A percentile compares a stretch with the other conserved stretches of the same genome.
Conservation (phyloP, 148 eudicot genomes). For the Camellia sinensis region DNA sequence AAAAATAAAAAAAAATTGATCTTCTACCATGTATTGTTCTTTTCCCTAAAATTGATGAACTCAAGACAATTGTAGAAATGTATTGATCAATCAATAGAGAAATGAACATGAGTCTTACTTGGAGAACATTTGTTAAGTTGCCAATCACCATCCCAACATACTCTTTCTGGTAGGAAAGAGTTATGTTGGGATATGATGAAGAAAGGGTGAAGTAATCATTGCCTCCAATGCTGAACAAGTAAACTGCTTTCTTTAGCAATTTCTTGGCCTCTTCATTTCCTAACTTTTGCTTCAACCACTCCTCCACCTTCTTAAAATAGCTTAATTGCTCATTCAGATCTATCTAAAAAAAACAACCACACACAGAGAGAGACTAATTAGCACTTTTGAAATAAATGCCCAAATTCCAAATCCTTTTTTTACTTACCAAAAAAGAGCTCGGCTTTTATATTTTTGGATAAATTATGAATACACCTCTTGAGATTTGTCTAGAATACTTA, state of each 20-base stretch:
- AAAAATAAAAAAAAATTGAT: too few relatives aligned
- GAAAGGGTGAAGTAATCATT: constrained; percentile 20
- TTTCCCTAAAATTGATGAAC: too few relatives aligned
- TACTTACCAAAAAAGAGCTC: too few relatives aligned
- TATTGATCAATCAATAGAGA: too few relatives aligned
- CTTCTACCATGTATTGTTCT: too few relatives aligned
- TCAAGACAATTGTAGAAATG: too few relatives aligned
- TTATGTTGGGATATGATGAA: not conserved
- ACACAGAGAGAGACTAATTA: too few relatives aligned
- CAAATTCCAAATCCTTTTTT: too few relatives aligned
- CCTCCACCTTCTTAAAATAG: constrained; percentile 33
- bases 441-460: too few relatives aligned
- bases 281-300: constrained; percentile 33
- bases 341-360: constrained; percentile 21
- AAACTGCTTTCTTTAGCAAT: not conserved
- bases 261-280: constrained; percentile 23
- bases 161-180: constrained; percentile 6
- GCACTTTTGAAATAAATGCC: too few relatives aligned
- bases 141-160: constrained; percentile 16
- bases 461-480: too few relatives aligned
- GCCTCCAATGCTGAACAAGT: constrained; percentile 18
- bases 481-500: too few relatives aligned
- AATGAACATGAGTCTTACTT: constrained; percentile 3
- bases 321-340: constrained; percentile 37
- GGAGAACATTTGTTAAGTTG: constrained; percentile 16